phyloP scores from a whole-genome alignment of 108 stramenopile species.

The Tribonema minus region DNA sequence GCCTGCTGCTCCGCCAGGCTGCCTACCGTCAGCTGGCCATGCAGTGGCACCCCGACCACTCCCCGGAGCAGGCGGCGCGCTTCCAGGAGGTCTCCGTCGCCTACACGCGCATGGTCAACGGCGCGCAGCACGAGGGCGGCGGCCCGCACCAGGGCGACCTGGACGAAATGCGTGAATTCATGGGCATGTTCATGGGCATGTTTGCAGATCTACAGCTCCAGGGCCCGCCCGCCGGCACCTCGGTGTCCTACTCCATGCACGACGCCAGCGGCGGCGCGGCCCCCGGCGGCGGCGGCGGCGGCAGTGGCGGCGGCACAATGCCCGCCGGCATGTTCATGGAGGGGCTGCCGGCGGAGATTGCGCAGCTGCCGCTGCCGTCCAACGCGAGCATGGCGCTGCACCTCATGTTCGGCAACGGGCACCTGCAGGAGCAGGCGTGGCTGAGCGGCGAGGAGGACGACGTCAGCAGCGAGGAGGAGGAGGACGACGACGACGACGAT shows the following conservation, averaged over 20 bases:
- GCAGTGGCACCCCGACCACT: slow-evolving; percentile 48
- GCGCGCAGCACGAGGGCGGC: neutral
- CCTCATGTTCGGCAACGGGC: slow-evolving; percentile 39
- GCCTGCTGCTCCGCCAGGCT: slow-evolving; percentile 4
- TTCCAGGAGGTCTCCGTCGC: slow-evolving; percentile 50
- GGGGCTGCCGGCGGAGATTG: too few species aligned
- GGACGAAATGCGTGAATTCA: slow-evolving; percentile 46
- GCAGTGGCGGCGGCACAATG: neutral
- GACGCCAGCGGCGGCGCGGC: neutral
- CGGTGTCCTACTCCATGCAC: neutral
- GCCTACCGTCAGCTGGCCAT: slow-evolving; percentile 42
- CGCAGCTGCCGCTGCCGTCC: neutral
- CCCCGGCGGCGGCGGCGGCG: neutral
- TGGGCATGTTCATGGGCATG: slow-evolving; percentile 42
- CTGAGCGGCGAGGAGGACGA: slow-evolving; percentile 16
- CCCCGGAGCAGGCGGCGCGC: slow-evolving; percentile 41
- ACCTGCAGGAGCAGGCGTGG: slow-evolving; percentile 6
- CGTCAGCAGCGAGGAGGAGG: slow-evolving; percentile 17
- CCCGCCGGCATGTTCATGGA: neutral
- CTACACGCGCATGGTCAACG: slow-evolving; percentile 37
- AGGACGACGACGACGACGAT: slow-evolving; percentile 25
- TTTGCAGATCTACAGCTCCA: neutral
- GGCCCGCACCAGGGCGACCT: slow-evolving; percentile 25
- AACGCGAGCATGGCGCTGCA: slow-evolving; percentile 32
- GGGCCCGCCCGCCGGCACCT: neutral